Evolutionary conservation across 2,329 filamentous ascomycete species (phyloP).

Genomic region (Fusarium guadeloupense): DNA sequence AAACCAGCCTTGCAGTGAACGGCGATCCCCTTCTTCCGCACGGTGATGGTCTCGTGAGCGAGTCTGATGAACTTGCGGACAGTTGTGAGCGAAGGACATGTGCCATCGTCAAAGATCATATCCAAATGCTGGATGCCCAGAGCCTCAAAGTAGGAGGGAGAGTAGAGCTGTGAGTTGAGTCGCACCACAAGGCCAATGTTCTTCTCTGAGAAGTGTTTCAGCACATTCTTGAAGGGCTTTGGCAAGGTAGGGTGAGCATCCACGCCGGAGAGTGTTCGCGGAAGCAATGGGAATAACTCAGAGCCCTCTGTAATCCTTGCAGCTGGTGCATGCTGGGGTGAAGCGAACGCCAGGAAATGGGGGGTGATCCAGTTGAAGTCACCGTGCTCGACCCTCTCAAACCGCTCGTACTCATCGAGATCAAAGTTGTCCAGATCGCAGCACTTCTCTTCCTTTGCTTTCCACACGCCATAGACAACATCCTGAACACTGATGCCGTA

Average conservation of each 20-base stretch:
- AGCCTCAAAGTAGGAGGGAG: slow-evolving; percentile 94
- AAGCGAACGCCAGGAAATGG: slow-evolving; percentile 94
- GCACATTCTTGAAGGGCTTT: slow-evolving; percentile 92
- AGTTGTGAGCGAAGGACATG: slow-evolving; percentile 87
- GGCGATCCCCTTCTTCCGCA: slow-evolving; percentile 91
- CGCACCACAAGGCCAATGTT: slow-evolving; percentile 94
- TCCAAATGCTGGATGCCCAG: slow-evolving; percentile 95
- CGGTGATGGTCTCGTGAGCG: slow-evolving; percentile 91
- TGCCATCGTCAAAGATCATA: slow-evolving; percentile 99
- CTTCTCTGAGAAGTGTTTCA: slow-evolving; percentile 86
- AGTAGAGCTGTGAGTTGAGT: slow-evolving; percentile 95
- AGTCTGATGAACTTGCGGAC: slow-evolving; percentile 95
- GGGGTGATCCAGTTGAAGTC: slow-evolving; percentile 99
- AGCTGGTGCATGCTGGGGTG: slow-evolving; percentile 84
- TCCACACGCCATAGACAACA: slow-evolving; percentile 98
- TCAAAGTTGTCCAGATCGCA: slow-evolving; percentile 94
- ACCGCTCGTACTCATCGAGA: slow-evolving; percentile 96
- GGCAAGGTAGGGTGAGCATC: slow-evolving; percentile 76
- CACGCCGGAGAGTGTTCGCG: slow-evolving; percentile 78
- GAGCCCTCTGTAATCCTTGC: slow-evolving; percentile 76
- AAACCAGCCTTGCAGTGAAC: slow-evolving; percentile 99
- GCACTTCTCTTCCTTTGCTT: slow-evolving; percentile 94
- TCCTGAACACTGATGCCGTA: slow-evolving; percentile 96
- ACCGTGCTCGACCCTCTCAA: slow-evolving; percentile 94
- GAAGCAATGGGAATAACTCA: slow-evolving; percentile 77